Base-by-base conservation (phyloP, 2,329 filamentous ascomycete genomes). In the Nigrospora sphaerica region DNA sequence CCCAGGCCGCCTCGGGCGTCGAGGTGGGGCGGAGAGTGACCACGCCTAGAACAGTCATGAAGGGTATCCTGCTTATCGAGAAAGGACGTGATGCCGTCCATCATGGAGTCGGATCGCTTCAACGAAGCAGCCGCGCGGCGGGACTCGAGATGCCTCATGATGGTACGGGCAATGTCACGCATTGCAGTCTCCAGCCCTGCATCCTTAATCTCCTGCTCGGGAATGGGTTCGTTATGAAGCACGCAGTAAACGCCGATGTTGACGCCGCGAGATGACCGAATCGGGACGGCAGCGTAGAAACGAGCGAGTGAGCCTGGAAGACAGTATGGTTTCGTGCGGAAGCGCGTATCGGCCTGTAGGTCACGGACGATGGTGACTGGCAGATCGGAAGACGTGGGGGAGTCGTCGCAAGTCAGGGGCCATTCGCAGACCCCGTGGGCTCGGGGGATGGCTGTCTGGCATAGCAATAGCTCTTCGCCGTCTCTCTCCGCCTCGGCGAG, bases 351-450 rank as follows among this genome's bases (percentile, higher is more conserved):
- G 1, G 31, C 33, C 0, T 52, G 50, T 2, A 72, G 54, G 39
- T 73, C 63, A 0, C 57, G 49, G 2, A 70, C 52, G 0, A 69
- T 46, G 0, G 59, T 55, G 1, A 71, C 55, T 0, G 67, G 64
- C 0, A 70, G 36, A 6, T 18, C 17, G 16, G 7, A 64, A 45
- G 4, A 60, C 56, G 46, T 61, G 49, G 35, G 6, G 1, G 18
- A 7, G 14, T 23, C 28, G 4, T 43, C 41, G 14, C 28, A 23
- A 6, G 35, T 13, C 18, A 43, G 19, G 35, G 41, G 12, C 41
- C 33, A 36, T 37, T 62, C 59, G 52, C 63, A 65, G 11, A 67
- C 53, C 35, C 57, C 56, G 33, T 49, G 48, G 7, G 50, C 36
- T 13, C 62, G 54, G 6, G 61, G 63, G 10, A 65, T 57, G 28